Conservation (phyloP, 306 rosid genomes). For the Hippophae tibetana region DNA sequence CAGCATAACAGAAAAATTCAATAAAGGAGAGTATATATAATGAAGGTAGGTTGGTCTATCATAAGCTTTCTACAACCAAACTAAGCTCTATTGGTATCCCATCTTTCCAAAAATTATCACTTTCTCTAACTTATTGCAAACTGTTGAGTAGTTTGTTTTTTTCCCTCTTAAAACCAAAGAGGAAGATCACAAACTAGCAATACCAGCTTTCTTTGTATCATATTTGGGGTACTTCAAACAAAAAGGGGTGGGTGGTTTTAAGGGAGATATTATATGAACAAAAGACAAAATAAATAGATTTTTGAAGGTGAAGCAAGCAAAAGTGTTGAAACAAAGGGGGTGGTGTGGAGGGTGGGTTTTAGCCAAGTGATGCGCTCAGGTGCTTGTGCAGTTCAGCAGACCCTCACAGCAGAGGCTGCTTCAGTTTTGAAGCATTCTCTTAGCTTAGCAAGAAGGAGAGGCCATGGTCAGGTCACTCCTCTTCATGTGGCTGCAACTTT, state of each 20-base stretch:
- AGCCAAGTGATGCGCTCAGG: conserved; percentile 86
- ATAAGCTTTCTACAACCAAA: too few relatives aligned
- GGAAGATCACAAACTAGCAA: too few relatives aligned
- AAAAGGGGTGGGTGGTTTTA: conserved; percentile 5
- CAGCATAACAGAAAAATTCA: too few relatives aligned
- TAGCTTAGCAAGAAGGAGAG: conserved; percentile 64
- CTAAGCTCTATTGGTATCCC: too few relatives aligned
- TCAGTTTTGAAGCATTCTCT: conserved; percentile 81
- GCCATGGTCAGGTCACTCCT: conserved; percentile 97
- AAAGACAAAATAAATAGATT: neutral
- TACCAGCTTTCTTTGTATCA: too few relatives aligned
- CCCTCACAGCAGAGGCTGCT: conserved; percentile 98
- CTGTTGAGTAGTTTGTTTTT: too few relatives aligned
- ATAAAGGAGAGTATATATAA: too few relatives aligned
- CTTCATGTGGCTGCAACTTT: conserved; percentile 82
- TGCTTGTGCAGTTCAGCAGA: conserved; percentile 74
- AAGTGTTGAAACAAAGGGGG: conserved; percentile 23
- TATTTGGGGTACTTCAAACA: too few relatives aligned
- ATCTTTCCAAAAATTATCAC: too few relatives aligned
- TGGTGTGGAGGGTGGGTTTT: conserved; percentile 42
- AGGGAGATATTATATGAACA: neutral
- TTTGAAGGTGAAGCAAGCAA: conserved; percentile 11
- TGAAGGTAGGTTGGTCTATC: too few relatives aligned
- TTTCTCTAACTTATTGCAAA: too few relatives aligned
- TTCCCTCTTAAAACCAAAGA: too few relatives aligned